Base-by-base conservation (phyloP, 169 alveolate species). In the Eimeria mitis region DNA sequence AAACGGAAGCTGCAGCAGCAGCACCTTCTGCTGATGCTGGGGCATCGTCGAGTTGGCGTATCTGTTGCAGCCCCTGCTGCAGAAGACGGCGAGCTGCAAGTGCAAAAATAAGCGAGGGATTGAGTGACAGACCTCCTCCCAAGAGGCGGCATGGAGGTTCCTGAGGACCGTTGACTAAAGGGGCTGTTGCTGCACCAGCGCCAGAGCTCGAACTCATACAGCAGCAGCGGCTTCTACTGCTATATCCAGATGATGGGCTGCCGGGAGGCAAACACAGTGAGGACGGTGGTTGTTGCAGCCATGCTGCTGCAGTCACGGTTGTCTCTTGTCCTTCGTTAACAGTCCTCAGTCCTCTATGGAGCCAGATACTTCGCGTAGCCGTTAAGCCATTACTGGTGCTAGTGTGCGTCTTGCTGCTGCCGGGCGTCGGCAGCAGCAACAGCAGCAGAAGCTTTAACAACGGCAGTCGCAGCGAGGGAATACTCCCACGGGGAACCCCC, bases 71-170 rank as follows among this genome's bases (percentile, higher is more conserved):
- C 23, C 37, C 63, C 83, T 44, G 92, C 65, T 87, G 52, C 83
- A 87, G 63, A 9, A 87, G 71, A 21, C 92, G 92, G 31, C 92
- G 92, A 1, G 92, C 78, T 40, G 83, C 92, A 63, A 87, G 92
- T 4, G 92, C 81, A 42, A 87, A 87, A 49, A 87, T 31, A 16
- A 87, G 83, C 2, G 92, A 59, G 63, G 92, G 92, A 28, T 42
- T 19, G 31, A 87, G 83, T 49, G 81, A 59, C 52, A 87, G 83
- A 42, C 92, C 92, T 2, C 92, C 92, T 2, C 92, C 92, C 59
- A 87, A 21, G 65, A 87, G 44, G 44, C 37, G 92, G 19, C 5
- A 87, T 19, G 92, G 92, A 6, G 52, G 23, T 31, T 40, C 92
- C 65, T 87, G 90, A 4, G 16, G 37, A 31, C n/a, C 31, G 76